Evolutionary conservation across 495 filamentous ascomycete species (phyloP).

Genomic region (Chaetomidium leptoderma): DNA sequence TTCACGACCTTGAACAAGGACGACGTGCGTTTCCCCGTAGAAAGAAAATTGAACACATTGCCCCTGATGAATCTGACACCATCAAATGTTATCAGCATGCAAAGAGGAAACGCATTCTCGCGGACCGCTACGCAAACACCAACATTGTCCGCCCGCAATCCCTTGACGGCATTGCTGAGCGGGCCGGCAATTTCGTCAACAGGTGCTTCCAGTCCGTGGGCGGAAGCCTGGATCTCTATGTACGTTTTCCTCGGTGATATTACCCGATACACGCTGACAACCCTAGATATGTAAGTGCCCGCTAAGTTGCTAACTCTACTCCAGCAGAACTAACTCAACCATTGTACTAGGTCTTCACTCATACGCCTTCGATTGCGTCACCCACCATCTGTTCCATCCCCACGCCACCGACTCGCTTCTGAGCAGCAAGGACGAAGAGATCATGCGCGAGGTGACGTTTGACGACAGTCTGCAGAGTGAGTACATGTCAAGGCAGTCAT

Average conservation of each 20-base stretch:
- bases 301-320: not conserved
- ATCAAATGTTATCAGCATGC: slow-evolving; percentile 43
- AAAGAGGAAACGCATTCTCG: slow-evolving; percentile 55
- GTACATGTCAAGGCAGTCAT: slow-evolving; percentile 16
- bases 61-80: not conserved
- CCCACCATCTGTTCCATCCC: slow-evolving; percentile 61
- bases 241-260: slow-evolving; percentile 29
- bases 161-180: slow-evolving; percentile 51
- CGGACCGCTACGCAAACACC: slow-evolving; percentile 62
- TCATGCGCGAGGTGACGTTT: slow-evolving; percentile 63
- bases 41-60: no score
- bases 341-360: slow-evolving; percentile 45
- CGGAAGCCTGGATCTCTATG: slow-evolving; percentile 54
- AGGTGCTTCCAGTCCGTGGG: slow-evolving; percentile 43
- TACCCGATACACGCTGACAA: not conserved
- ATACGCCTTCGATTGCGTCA: slow-evolving; percentile 63
- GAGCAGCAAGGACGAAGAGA: slow-evolving; percentile 46
- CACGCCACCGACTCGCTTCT: slow-evolving; percentile 55
- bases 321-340: not conserved
- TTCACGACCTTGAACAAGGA: slow-evolving; percentile 57
- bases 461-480: slow-evolving; percentile 60
- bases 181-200: slow-evolving; percentile 49
- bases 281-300: slow-evolving; percentile 23
- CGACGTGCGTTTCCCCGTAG: slow-evolving; percentile 34
- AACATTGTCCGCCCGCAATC: slow-evolving; percentile 54